Conservation (phyloP, 2,329 filamentous ascomycete species). For the Zymoseptoria tritici region DNA sequence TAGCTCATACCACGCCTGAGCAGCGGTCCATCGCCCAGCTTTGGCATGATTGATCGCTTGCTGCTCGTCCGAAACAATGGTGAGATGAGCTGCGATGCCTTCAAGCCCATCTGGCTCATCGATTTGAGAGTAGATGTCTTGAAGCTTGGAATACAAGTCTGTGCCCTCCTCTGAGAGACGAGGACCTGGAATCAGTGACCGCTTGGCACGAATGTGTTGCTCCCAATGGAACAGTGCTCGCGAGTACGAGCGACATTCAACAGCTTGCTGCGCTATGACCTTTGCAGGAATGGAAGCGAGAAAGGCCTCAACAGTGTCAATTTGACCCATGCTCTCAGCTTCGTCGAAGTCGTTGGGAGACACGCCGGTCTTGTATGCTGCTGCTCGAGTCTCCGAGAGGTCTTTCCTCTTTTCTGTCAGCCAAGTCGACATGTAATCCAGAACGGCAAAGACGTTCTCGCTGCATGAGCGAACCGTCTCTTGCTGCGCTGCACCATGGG, state of each 20-base stretch:
- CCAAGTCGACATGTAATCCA: constrained; percentile 91
- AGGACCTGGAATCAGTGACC: constrained; percentile 37
- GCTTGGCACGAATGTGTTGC: constrained; percentile 64
- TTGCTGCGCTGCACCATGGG: constrained; percentile 48
- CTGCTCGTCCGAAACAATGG: constrained; percentile 82
- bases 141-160: constrained; percentile 56
- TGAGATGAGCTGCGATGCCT: constrained; percentile 81
- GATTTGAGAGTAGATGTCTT: constrained; percentile 93
- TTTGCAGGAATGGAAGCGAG: constrained; percentile 62
- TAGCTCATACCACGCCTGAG: constrained; percentile 96
- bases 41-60: constrained; percentile 90
- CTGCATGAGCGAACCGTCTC: constrained; percentile 79
- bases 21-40: constrained; percentile 85
- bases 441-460: constrained; percentile 82
- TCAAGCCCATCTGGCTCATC: constrained; percentile 96
- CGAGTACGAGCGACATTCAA: constrained; percentile 91
- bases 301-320: constrained; percentile 63
- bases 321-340: constrained; percentile 46
- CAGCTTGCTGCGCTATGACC: constrained; percentile 70
- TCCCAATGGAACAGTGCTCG: constrained; percentile 92
- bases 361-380: constrained; percentile 38
- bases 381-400: constrained; percentile 33
- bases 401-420: constrained; percentile 65
- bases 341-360: constrained; percentile 43
- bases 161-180: constrained; percentile 34